Evolutionary conservation across 805 yeast species (phyloP).

Genomic region (Candida mattraensis): DNA sequence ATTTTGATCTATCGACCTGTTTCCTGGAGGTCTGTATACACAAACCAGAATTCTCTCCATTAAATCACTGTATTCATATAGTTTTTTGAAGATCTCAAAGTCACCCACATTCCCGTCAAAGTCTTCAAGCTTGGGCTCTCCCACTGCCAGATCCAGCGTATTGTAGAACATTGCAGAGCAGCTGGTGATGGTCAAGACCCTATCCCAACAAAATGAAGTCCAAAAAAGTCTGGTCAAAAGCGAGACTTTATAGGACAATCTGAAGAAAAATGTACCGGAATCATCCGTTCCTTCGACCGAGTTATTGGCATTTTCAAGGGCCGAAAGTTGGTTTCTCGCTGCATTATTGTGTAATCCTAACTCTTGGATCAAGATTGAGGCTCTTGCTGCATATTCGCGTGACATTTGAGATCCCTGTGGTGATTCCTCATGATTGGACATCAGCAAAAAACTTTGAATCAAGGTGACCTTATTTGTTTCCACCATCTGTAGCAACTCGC

Average conservation of each 20-base stretch:
- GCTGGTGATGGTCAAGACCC: slow-evolving; percentile 30
- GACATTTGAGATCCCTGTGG: slow-evolving; percentile 30
- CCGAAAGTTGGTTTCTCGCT: slow-evolving; percentile 22
- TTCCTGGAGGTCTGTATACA: slow-evolving; percentile 32
- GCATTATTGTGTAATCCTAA: slow-evolving; percentile 31
- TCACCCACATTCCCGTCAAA: slow-evolving; percentile 28
- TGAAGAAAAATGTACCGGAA: slow-evolving; percentile 16
- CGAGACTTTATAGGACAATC: slow-evolving; percentile 22
- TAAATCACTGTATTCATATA: slow-evolving; percentile 25
- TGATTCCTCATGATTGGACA: slow-evolving; percentile 33
- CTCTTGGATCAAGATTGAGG: slow-evolving; percentile 29
- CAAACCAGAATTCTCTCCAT: slow-evolving; percentile 28
- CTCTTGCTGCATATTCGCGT: slow-evolving; percentile 27
- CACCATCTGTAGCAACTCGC: slow-evolving; percentile 27
- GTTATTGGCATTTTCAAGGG: slow-evolving; percentile 2
- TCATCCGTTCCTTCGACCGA: slow-evolving; percentile 1
- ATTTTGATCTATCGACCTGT: slow-evolving; percentile 22
- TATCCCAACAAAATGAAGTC: slow-evolving; percentile 32
- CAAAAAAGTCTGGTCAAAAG: slow-evolving; percentile 30
- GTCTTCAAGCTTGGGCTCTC: slow-evolving; percentile 23
- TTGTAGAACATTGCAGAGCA: slow-evolving; percentile 30
- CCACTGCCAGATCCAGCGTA: slow-evolving; percentile 28
- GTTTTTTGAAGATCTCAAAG: slow-evolving; percentile 25
- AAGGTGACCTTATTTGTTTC: slow-evolving; percentile 31
- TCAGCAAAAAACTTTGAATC: slow-evolving; percentile 28